Evolutionary conservation across 495 filamentous ascomycete species (phyloP).

Genomic region (Chaetomium tenue): DNA sequence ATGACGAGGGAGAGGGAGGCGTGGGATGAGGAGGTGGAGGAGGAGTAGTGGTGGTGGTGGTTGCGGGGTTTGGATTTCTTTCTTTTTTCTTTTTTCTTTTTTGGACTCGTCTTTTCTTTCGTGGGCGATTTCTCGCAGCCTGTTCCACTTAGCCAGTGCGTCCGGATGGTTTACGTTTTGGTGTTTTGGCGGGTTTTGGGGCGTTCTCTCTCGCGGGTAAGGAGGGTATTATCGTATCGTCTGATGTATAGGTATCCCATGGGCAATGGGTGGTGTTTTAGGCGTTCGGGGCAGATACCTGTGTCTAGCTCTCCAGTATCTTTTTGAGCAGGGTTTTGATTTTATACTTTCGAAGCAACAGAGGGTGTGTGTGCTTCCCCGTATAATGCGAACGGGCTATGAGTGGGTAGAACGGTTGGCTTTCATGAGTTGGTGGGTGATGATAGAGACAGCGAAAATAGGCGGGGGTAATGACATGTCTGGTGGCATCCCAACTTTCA

Average conservation of each 20-base stretch:
- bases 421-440: no score
- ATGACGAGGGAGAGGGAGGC: slow-evolving; percentile 69
- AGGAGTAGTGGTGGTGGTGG: slow-evolving; percentile 31
- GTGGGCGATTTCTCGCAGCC: no score
- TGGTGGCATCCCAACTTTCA: neutral
- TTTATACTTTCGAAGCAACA: neutral
- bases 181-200: neutral
- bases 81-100: no score
- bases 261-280: neutral
- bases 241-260: neutral
- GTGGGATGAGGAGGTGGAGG: slow-evolving; percentile 69
- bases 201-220: neutral
- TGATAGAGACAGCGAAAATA: no score
- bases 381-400: neutral
- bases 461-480: neutral
- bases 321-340: neutral
- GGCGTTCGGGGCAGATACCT: neutral
- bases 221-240: neutral
- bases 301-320: neutral
- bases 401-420: no score
- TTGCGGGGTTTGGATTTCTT: no score
- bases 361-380: neutral
- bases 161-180: neutral
- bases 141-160: no score
- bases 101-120: no score